Percentiles rank a stretch among this genome's conserved stretches.
phyloP scores from a whole-genome alignment of 163 green algal species.

The Scenedesmus sp. region DNA sequence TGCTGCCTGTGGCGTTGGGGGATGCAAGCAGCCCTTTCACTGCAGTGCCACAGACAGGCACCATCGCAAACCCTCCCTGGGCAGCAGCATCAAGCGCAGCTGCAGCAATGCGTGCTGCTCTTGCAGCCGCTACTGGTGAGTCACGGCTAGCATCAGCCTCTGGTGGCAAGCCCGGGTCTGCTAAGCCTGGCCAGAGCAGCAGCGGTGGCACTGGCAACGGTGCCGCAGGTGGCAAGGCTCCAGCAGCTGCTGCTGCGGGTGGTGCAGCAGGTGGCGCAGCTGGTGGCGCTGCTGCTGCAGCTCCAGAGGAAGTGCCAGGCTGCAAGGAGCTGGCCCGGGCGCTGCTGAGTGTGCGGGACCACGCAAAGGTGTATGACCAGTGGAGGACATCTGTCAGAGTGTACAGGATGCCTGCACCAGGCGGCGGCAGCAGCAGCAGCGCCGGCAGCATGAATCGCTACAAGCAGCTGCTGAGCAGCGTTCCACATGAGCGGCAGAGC shows the following conservation, averaged over 20 bases:
- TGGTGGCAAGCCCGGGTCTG: constrained; percentile 24
- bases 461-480: constrained; percentile 55
- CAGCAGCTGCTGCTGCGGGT: background rate
- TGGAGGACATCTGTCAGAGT: constrained; percentile 60
- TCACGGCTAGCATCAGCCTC: constrained; percentile 4
- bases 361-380: constrained; percentile 61
- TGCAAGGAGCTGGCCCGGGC: constrained; percentile 49
- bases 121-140: constrained; percentile 22
- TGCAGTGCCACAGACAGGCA: background rate
- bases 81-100: constrained; percentile 38
- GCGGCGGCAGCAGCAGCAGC: background rate
- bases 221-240: background rate
- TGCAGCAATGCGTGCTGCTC: constrained; percentile 20
- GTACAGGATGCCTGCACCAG: constrained; percentile 43
- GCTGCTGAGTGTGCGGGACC: constrained; percentile 46
- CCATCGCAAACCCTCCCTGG: constrained; percentile 33
- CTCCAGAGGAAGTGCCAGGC: constrained; percentile 50
- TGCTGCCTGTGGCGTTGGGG: constrained; percentile 47
- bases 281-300: background rate
- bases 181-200: constrained; percentile 16
- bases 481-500: constrained; percentile 61
- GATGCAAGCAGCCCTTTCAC: constrained; percentile 1
- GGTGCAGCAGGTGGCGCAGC: background rate
- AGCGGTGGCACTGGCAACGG: background rate
- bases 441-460: constrained; percentile 54